These are phyloP conservation scores for Batrachochytrium dendrobatidis DNA, from an alignment of 371 early-diverging fungal species.

Conservation along the genomic window DNA sequence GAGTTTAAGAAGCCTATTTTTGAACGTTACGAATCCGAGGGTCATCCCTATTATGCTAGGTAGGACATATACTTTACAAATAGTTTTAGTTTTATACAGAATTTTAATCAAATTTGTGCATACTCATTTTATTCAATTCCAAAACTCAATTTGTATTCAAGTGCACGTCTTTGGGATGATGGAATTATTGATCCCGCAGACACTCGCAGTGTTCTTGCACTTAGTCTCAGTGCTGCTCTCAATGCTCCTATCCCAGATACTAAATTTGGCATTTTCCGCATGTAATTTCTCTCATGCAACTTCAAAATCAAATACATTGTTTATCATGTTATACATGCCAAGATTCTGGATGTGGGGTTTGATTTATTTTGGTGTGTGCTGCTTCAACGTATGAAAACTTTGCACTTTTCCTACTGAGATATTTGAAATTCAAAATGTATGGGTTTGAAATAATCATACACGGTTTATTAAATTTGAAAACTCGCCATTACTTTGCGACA, in stretches of 20 bases:
- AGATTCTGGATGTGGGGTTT: too few relatives aligned
- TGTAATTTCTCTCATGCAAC: slow-evolving; percentile 68
- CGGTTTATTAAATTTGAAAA: too few relatives aligned
- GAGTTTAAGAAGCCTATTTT: slow-evolving; percentile 82
- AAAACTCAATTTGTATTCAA: background rate
- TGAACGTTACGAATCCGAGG: slow-evolving; percentile 86
- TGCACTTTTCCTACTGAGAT: too few relatives aligned
- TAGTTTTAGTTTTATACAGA: background rate
- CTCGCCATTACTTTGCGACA: too few relatives aligned
- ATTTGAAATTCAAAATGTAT: too few relatives aligned
- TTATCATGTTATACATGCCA: too few relatives aligned
- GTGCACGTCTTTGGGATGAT: slow-evolving; percentile 90
- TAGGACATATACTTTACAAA: background rate
- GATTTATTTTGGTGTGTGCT: too few relatives aligned
- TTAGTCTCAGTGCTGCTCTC: slow-evolving; percentile 76
- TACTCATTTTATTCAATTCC: background rate
- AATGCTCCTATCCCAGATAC: slow-evolving; percentile 74
- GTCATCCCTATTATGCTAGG: slow-evolving; percentile 79
- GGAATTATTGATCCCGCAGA: slow-evolving; percentile 91
- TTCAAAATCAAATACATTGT: too few relatives aligned
- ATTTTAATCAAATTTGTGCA: background rate
- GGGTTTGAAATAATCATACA: too few relatives aligned
- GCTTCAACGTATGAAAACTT: too few relatives aligned
- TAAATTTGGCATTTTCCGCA: slow-evolving; percentile 92
- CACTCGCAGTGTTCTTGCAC: slow-evolving; percentile 81